Conservation (phyloP, 1,284 basidiomycete genomes). For the Xerocomus amazonicus region DNA sequence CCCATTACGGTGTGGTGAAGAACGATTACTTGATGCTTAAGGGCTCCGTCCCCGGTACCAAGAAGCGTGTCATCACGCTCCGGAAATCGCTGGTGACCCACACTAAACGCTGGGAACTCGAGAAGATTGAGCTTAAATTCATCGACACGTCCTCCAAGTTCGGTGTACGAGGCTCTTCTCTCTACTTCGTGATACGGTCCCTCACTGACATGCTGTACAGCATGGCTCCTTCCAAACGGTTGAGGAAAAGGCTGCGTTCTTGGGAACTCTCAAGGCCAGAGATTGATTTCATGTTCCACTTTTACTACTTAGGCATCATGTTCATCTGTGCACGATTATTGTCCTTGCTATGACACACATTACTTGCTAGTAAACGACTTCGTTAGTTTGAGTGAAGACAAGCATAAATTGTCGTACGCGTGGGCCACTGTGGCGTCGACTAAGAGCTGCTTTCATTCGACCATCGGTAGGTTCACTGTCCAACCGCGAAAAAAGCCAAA, state of each 20-base stretch:
- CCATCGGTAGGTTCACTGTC: slow-evolving; percentile 43
- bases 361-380: slow-evolving; percentile 14
- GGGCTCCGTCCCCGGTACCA: slow-evolving; percentile 91
- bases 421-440: slow-evolving; percentile 6
- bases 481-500: not conserved
- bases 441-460: not conserved
- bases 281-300: slow-evolving; percentile 43
- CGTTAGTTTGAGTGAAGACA: too few relatives aligned
- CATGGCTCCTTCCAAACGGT: slow-evolving; percentile 94
- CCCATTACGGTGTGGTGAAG: slow-evolving; percentile 97
- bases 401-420: slow-evolving; percentile 1
- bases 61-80: slow-evolving; percentile 96
- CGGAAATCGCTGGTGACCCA: slow-evolving; percentile 88
- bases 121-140: slow-evolving; percentile 98
- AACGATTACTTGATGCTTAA: slow-evolving; percentile 98
- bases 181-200: not conserved
- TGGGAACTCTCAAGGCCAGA: slow-evolving; percentile 85
- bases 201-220: slow-evolving; percentile 37
- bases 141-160: slow-evolving; percentile 98
- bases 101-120: slow-evolving; percentile 84
- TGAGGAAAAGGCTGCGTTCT: slow-evolving; percentile 94
- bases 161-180: slow-evolving; percentile 53
- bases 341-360: slow-evolving; percentile 40
- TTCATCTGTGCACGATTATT: slow-evolving; percentile 32
- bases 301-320: slow-evolving; percentile 37